Percentiles rank a stretch among this genome's conserved stretches.
These are phyloP conservation scores for Candida chauliodis DNA, from an alignment of 805 yeast genomes.

Conservation along the genomic window DNA sequence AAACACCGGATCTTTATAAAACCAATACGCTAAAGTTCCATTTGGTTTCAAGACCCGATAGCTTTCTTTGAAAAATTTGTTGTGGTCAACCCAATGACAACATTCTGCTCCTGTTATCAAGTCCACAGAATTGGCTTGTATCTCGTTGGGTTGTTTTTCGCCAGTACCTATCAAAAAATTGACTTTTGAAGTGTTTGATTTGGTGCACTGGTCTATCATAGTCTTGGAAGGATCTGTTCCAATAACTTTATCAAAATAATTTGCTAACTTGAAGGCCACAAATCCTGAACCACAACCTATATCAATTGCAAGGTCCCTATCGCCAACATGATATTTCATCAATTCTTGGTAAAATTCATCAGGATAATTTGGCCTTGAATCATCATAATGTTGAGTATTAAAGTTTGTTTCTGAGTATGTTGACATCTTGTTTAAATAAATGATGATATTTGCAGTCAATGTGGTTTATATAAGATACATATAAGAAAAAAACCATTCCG, in stretches of 20 bases:
- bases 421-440: constrained; percentile 45
- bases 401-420: constrained; percentile 55
- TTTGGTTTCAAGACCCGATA: constrained; percentile 48
- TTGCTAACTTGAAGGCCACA: constrained; percentile 53
- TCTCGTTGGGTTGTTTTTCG: constrained; percentile 21
- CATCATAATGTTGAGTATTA: constrained; percentile 49
- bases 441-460: constrained; percentile 1
- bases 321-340: constrained; percentile 13
- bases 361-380: constrained; percentile 69
- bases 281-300: constrained; percentile 82
- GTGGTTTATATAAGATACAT: too few species aligned
- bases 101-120: constrained; percentile 79
- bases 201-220: constrained; percentile 20
- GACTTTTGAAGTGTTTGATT: constrained; percentile 14
- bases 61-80: constrained; percentile 48
- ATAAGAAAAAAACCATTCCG: background rate
- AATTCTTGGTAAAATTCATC: constrained; percentile 16
- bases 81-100: constrained; percentile 78
- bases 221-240: constrained; percentile 52
- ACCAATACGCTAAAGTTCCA: constrained; percentile 77
- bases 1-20: constrained; percentile 71
- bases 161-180: constrained; percentile 23
- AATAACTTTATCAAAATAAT: constrained; percentile 45
- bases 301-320: constrained; percentile 45
- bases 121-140: constrained; percentile 43